Conservation (phyloP, 2,329 filamentous ascomycete species). For the Colletotrichum sublineola region DNA sequence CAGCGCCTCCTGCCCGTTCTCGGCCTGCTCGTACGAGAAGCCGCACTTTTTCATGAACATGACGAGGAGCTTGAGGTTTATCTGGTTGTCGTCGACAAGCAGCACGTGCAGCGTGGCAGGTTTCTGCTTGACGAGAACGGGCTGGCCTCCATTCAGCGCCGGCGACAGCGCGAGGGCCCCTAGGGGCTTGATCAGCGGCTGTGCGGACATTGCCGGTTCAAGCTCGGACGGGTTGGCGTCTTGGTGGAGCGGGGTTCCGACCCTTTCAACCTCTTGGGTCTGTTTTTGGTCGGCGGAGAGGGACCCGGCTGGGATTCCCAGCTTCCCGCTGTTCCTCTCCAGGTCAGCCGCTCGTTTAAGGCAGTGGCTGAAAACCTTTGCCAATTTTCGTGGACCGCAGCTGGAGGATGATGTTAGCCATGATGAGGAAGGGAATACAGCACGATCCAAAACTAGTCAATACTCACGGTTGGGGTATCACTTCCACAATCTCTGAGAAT, state of each 20-base stretch:
- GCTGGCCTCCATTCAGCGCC: conserved; percentile 1
- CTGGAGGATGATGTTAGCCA: background rate
- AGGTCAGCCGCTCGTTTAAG: conserved; percentile 34
- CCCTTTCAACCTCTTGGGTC: background rate
- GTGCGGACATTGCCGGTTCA: background rate
- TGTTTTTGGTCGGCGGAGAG: background rate
- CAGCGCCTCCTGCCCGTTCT: conserved; percentile 62
- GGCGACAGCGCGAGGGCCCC: conserved; percentile 13
- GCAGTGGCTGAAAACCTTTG: conserved; percentile 48
- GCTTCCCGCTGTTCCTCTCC: background rate
- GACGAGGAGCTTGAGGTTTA: conserved; percentile 58
- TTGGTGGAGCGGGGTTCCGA: conserved; percentile 13
- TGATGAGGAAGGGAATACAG: background rate
- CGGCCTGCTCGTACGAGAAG: conserved; percentile 57
- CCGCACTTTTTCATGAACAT: conserved; percentile 59
- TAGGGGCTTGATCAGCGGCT: conserved; percentile 20
- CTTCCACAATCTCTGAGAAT: conserved; percentile 48
- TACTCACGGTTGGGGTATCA: conserved; percentile 49
- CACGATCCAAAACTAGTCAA: background rate
- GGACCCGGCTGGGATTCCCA: background rate
- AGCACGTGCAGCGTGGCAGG: conserved; percentile 46
- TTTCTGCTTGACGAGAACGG: conserved; percentile 20
- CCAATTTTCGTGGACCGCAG: conserved; percentile 49
- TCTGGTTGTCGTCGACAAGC: conserved; percentile 58
- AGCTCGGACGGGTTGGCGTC: background rate